These are phyloP conservation scores for Jamesozyma hellenica DNA, from an alignment of 805 yeast genomes.

Conservation along the genomic window DNA sequence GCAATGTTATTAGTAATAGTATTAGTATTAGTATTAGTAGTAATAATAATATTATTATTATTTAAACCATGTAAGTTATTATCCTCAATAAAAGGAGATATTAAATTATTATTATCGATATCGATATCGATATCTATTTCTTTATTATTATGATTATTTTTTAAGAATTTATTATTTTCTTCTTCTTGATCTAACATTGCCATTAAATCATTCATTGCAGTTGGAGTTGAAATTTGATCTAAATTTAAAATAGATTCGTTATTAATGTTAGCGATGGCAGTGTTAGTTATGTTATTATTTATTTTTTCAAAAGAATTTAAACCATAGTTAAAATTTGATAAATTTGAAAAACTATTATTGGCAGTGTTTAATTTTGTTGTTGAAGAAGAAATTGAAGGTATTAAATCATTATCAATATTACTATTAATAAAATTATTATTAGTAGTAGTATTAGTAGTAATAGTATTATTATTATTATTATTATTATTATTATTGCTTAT, in stretches of 20 bases:
- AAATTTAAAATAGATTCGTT: neutral
- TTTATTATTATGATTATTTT: no score
- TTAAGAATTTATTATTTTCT: conserved; percentile 4
- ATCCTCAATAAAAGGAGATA: no score
- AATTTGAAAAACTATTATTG: conserved; percentile 6
- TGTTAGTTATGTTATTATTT: neutral
- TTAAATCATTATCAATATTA: neutral
- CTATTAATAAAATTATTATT: neutral
- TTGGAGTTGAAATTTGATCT: conserved; percentile 8
- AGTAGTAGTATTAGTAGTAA: neutral
- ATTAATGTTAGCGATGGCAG: no score
- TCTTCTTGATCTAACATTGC: conserved; percentile 19
- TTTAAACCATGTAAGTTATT: no score
- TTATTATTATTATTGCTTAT: no score
- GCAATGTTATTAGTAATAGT: neutral
- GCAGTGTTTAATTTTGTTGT: conserved; percentile 10
- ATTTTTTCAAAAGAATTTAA: neutral
- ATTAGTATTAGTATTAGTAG: neutral
- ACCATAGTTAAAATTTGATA: conserved; percentile 4
- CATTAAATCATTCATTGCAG: conserved; percentile 21
- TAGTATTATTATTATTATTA: no score
- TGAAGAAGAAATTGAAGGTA: conserved; percentile 8
- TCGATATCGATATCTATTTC: no score
- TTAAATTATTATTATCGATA: no score
- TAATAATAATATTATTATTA: neutral